phyloP scores from a whole-genome alignment of 495 filamentous ascomycete species.

The Penicillium coprophilum region DNA sequence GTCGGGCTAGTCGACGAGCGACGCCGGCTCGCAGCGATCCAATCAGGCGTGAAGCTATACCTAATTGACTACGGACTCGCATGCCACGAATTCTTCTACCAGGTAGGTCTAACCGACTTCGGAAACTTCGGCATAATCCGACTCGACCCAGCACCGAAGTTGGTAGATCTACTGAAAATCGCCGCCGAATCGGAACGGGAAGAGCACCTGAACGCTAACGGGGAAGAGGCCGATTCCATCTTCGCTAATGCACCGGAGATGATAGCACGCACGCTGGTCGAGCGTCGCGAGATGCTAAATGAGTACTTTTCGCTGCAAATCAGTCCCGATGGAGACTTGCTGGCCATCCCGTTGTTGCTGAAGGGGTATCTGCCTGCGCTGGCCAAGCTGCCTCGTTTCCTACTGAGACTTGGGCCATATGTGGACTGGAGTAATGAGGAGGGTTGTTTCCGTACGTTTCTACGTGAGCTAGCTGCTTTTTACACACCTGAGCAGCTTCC shows the following conservation, averaged over 20 bases:
- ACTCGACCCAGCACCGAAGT: slow-evolving; percentile 71
- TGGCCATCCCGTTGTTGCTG: slow-evolving; percentile 76
- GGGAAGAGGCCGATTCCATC: slow-evolving; percentile 57
- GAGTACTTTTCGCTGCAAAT: slow-evolving; percentile 93
- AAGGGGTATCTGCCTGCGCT: slow-evolving; percentile 86
- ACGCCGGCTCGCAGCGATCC: slow-evolving; percentile 85
- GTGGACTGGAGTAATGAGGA: slow-evolving; percentile 86
- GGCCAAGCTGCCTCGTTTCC: slow-evolving; percentile 83
- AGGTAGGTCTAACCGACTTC: slow-evolving; percentile 93
- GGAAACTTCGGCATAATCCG: slow-evolving; percentile 87
- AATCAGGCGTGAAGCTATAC: slow-evolving; percentile 89
- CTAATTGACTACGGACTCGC: slow-evolving; percentile 92
- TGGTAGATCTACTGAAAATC: slow-evolving; percentile 68
- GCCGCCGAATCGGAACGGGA: slow-evolving; percentile 66
- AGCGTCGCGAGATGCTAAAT: slow-evolving; percentile 77
- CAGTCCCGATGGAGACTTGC: slow-evolving; percentile 71
- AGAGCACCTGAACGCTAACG: slow-evolving; percentile 18
- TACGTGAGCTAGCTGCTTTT: slow-evolving; percentile 85
- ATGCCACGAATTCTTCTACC: slow-evolving; percentile 93
- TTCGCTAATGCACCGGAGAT: slow-evolving; percentile 63
- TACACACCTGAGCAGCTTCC: slow-evolving; percentile 88
- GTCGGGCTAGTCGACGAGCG: slow-evolving; percentile 89
- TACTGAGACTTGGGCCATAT: slow-evolving; percentile 83
- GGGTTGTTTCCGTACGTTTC: slow-evolving; percentile 79
- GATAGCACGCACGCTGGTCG: slow-evolving; percentile 63